These are phyloP conservation scores for Rubia occidens DNA, from an alignment of 305 asterid genomes.

Conservation along the genomic window DNA sequence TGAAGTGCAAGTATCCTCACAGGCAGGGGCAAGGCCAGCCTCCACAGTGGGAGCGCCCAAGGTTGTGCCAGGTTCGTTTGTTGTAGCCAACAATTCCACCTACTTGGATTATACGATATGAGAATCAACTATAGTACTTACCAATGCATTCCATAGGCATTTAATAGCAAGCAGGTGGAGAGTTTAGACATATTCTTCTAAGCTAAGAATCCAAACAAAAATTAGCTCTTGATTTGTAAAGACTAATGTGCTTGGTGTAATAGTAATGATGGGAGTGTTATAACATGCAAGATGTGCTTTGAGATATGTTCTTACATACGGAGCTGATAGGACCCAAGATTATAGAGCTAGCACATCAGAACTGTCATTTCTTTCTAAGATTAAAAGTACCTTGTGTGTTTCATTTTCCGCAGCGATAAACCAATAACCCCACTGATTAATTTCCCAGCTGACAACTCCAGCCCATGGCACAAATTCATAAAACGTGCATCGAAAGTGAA, in stretches of 20 bases:
- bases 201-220: not conserved
- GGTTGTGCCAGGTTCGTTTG: constrained; percentile 67
- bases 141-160: not conserved
- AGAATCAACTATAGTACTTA: constrained; percentile 4
- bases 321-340: not conserved
- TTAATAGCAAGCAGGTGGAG: not conserved
- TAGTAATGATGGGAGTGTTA: not conserved
- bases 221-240: not conserved
- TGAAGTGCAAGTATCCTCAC: constrained; percentile 78
- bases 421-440: constrained; percentile 87
- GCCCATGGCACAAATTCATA: constrained; percentile 93
- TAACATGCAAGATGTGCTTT: not conserved
- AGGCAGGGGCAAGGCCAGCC: constrained; percentile 79
- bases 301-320: not conserved
- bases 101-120: constrained; percentile 22
- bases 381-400: constrained; percentile 43
- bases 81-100: constrained; percentile 77
- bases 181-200: no score
- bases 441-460: constrained; percentile 79
- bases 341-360: constrained; percentile 2
- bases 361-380: constrained; percentile 7
- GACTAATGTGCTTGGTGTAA: not conserved
- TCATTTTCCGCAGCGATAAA: constrained; percentile 67
- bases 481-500: constrained; percentile 71
- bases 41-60: constrained; percentile 91